Evolutionary conservation across 2,329 filamentous ascomycete species (phyloP).

Genomic region (Akanthomyces lecanii): DNA sequence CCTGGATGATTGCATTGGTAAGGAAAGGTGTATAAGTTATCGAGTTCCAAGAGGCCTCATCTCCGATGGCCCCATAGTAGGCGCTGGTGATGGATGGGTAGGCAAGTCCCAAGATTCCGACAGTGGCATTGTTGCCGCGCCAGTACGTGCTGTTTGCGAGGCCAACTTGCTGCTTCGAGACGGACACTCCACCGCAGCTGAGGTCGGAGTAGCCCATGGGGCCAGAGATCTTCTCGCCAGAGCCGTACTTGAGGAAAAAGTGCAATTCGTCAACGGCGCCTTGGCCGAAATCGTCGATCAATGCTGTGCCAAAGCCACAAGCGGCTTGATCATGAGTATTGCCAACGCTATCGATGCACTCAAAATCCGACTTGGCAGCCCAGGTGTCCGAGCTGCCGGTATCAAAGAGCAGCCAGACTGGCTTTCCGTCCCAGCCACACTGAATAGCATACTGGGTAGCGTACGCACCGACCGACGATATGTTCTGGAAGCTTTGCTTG

Average conservation of each 20-base stretch:
- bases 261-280: constrained; percentile 39
- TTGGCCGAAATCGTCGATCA: constrained; percentile 37
- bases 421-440: constrained; percentile 36
- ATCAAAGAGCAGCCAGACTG: constrained; percentile 43
- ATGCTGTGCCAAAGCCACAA: constrained; percentile 40
- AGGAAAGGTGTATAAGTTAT: constrained; percentile 46
- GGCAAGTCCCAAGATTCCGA: constrained; percentile 47
- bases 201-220: constrained; percentile 46
- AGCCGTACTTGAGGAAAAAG: constrained; percentile 44
- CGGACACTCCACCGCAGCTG: constrained; percentile 41
- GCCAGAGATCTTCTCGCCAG: constrained; percentile 45
- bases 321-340: constrained; percentile 26
- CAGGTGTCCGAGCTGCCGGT: constrained; percentile 52
- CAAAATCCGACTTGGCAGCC: constrained; percentile 38
- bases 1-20: constrained; percentile 44
- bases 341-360: constrained; percentile 37
- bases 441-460: constrained; percentile 41
- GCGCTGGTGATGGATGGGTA: constrained; percentile 48
- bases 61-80: constrained; percentile 37
- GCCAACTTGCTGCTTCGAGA: constrained; percentile 43
- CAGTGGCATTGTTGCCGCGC: constrained; percentile 49
- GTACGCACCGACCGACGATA: constrained; percentile 34
- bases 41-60: constrained; percentile 36
- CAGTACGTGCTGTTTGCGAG: constrained; percentile 48
- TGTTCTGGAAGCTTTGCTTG: constrained; percentile 33